Base-by-base conservation (phyloP, 1,284 basidiomycete species). In the Trichosporon faecale region DNA sequence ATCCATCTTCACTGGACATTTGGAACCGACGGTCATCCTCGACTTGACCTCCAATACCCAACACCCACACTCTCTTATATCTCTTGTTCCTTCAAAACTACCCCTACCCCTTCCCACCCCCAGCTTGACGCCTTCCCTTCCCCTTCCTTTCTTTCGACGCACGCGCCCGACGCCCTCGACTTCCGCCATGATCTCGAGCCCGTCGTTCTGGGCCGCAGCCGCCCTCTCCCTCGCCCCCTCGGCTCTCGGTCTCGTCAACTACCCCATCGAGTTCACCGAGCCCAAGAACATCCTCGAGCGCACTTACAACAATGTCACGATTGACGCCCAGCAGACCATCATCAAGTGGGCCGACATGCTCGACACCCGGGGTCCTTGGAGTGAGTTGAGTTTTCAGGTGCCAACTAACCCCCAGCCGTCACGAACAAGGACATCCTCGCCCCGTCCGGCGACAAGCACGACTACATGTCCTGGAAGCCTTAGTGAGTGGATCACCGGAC, bases 391-490 rank as follows among this genome's bases (percentile, higher is more conserved):
- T 44, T 14, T 3, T 14, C 16, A 18, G 11, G 21, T 3, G 9
- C 23, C 7, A 18, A 35, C 68, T 66, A 60, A 70, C 66, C 16
- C 6, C 64, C 61, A 69, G 69, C 60, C 52, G 72, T 73, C 2
- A 67, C 66, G 40, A 67, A 60, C 61, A 73, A 73, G 69, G 46
- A 66, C 11, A 65, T 46, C 61, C 52, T 68, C n/a, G 67, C 72
- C 11, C 72, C 72, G 7, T 63, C 69, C 1, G 67, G 67, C 46
- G 72, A 73, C 67, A 55, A 37, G 6, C 69, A 73, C 65, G 72
- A 73, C 69, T 73, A 70, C 72, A 67, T 70, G 69, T 67, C 65
- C 1, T 70, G 69, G 72, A 68, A 60, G 40, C 72, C 72, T 3
- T 73, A 73, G 68, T 69, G 35, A 40, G 68, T 69, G 12, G 21